phyloP scores from a whole-genome alignment of 2,329 filamentous ascomycete species.

The Colletotrichum endophyticum region DNA sequence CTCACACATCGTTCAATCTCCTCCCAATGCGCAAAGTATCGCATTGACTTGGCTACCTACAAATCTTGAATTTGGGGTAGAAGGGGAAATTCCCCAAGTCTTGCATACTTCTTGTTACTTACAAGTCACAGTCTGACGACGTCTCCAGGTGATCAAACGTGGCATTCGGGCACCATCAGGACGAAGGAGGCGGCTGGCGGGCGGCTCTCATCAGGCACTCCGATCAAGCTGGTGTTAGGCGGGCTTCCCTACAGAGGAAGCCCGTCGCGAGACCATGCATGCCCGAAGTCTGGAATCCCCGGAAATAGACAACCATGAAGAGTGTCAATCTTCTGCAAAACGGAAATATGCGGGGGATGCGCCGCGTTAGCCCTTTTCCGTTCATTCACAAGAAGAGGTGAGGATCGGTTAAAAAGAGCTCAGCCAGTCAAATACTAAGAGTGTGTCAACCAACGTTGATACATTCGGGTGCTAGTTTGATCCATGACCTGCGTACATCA shows the following conservation, averaged over 20 bases:
- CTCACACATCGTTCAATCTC: background rate
- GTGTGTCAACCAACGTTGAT: background rate
- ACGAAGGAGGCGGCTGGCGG: background rate
- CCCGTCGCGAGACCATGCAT: background rate
- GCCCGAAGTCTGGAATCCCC: background rate
- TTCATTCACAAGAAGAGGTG: background rate
- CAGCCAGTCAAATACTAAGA: background rate
- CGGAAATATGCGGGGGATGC: too few species aligned
- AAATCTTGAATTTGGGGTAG: background rate
- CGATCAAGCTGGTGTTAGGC: background rate
- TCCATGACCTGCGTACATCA: background rate
- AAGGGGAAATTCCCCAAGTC: background rate
- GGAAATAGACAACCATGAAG: background rate
- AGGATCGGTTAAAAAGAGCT: background rate
- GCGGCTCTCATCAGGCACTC: background rate
- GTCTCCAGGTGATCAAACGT: background rate
- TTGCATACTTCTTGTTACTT: background rate
- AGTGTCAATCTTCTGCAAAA: background rate
- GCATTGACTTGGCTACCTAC: background rate
- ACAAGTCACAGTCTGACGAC: background rate
- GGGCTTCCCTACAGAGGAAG: background rate
- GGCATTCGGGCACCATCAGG: background rate
- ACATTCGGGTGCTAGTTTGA: background rate
- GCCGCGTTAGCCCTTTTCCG: background rate
- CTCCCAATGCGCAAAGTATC: background rate